Evolutionary conservation across 108 stramenopile genomes (phyloP).

Genomic region (Fistulifera pelliculosa): DNA sequence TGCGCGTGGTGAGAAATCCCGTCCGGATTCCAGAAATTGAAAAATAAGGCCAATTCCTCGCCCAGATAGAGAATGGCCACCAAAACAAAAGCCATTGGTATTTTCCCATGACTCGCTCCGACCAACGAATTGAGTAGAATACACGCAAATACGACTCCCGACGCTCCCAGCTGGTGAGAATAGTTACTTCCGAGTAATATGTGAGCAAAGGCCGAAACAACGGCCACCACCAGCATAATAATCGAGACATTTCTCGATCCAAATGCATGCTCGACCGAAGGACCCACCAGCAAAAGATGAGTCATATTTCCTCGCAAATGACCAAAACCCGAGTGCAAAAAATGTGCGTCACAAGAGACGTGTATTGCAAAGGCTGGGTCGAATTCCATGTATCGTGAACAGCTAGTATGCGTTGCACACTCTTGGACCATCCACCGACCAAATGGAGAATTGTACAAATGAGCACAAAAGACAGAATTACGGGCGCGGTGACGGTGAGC

Average conservation of each 20-base stretch:
- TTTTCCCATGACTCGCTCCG: conserved; percentile 9
- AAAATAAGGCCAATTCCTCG: conserved; percentile 19
- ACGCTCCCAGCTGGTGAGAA: conserved; percentile 20
- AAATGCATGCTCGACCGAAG: conserved; percentile 16
- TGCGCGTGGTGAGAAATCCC: conserved; percentile 23
- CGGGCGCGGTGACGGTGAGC: conserved; percentile 1
- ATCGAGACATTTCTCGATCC: conserved; percentile 12
- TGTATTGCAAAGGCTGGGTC: conserved; percentile 4
- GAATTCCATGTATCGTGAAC: neutral
- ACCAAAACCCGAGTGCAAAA: conserved; percentile 12
- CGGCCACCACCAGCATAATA: conserved; percentile 15
- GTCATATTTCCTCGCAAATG: conserved; percentile 24
- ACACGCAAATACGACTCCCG: conserved; percentile 23
- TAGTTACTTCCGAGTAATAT: conserved; percentile 15
- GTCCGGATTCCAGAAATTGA: conserved; percentile 11
- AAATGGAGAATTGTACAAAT: neutral
- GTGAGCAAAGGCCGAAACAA: conserved; percentile 19
- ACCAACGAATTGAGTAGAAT: conserved; percentile 25
- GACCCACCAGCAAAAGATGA: conserved; percentile 20
- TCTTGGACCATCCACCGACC: neutral
- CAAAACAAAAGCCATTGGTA: conserved; percentile 24
- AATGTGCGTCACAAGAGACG: conserved; percentile 16
- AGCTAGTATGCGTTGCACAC: conserved; percentile 1
- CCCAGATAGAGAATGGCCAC: conserved; percentile 16
- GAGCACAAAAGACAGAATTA: neutral